These are phyloP conservation scores for Arachnomyces sp. DNA, from an alignment of 2,329 filamentous ascomycete species.

Conservation along the genomic window DNA sequence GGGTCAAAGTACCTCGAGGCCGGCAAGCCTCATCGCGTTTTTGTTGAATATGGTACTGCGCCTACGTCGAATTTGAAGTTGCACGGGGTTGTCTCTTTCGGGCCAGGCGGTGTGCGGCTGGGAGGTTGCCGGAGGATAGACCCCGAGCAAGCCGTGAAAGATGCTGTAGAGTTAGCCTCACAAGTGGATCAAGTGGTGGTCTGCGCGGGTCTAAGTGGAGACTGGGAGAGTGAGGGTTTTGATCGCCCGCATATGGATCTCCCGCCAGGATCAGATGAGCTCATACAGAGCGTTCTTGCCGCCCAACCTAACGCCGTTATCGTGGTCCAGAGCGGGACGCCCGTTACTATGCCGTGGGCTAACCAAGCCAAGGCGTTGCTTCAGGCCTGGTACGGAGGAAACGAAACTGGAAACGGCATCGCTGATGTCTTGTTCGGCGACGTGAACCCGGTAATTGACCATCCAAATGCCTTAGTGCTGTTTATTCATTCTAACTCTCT, in stretches of 20 bases:
- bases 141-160: conserved; percentile 8
- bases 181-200: conserved; percentile 16
- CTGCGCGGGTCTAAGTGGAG: conserved; percentile 18
- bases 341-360: conserved; percentile 33
- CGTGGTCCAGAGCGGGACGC: conserved; percentile 63
- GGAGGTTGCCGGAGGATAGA: conserved; percentile 18
- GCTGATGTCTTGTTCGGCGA: conserved; percentile 62
- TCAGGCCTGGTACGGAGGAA: conserved; percentile 67
- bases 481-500: too few species aligned
- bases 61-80: conserved; percentile 20
- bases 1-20: conserved; percentile 29
- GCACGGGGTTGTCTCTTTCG: conserved; percentile 16
- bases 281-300: conserved; percentile 50
- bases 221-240: conserved; percentile 41
- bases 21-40: conserved; percentile 24
- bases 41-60: conserved; percentile 22
- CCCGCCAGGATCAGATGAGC: conserved; percentile 38
- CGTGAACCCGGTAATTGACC: conserved; percentile 44
- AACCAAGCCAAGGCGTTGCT: conserved; percentile 43
- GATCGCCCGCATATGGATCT: conserved; percentile 42
- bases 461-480: too few species aligned
- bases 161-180: conserved; percentile 11
- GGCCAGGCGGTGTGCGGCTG: conserved; percentile 19
- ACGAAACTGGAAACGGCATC: conserved; percentile 64
- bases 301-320: conserved; percentile 58